Evolutionary conservation across 23 red algal species (phyloP).

Genomic region (Gracilariopsis chorda): DNA sequence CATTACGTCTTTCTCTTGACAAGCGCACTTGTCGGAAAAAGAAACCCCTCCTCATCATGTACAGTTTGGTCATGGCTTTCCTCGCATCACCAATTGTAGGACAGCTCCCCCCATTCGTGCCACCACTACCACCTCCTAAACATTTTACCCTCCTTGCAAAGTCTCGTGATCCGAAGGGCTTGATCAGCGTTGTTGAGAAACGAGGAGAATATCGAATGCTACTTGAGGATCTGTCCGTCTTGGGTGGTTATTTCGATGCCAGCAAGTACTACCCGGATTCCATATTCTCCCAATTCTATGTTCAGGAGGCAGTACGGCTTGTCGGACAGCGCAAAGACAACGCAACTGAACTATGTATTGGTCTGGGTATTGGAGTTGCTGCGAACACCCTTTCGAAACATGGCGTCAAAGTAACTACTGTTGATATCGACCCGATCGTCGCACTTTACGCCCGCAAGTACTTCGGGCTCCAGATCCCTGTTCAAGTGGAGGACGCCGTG

Average conservation of each 20-base stretch:
- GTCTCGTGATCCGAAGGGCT: slow-evolving; percentile 29
- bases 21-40: background rate
- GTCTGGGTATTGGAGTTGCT: slow-evolving; percentile 53
- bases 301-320: slow-evolving; percentile 62
- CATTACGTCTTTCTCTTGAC: background rate
- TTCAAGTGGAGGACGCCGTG: slow-evolving; percentile 35
- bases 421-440: slow-evolving; percentile 54
- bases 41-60: background rate
- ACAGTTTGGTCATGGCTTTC: background rate
- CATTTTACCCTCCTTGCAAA: slow-evolving; percentile 29
- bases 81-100: background rate
- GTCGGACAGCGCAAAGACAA: background rate
- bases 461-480: slow-evolving; percentile 6
- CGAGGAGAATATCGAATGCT: background rate
- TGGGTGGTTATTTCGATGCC: slow-evolving; percentile 29
- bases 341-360: slow-evolving; percentile 34
- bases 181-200: slow-evolving; percentile 51
- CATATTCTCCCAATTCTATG: slow-evolving; percentile 65
- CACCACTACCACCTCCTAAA: background rate
- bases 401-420: slow-evolving; percentile 33
- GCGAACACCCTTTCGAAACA: slow-evolving; percentile 1
- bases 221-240: slow-evolving; percentile 41
- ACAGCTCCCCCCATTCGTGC: background rate
- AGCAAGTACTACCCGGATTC: slow-evolving; percentile 8
- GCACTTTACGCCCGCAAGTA: slow-evolving; percentile 21